Conservation (phyloP, 2,329 filamentous ascomycete species). For the Septoria linicola region DNA sequence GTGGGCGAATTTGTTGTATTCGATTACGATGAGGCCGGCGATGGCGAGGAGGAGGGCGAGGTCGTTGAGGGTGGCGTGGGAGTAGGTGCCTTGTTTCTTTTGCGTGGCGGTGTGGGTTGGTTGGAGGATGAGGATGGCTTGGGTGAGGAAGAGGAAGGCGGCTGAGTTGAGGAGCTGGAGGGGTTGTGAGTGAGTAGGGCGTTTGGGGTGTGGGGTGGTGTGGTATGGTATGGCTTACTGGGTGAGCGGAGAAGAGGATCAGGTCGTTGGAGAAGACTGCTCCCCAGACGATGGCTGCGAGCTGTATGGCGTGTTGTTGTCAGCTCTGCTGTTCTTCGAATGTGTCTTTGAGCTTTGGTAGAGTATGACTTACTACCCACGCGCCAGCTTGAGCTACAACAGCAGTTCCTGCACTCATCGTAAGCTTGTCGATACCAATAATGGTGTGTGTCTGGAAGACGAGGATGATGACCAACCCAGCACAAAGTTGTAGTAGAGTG, state of each 20-base stretch:
- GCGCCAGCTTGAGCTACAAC: slow-evolving; percentile 76
- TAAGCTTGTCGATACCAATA: slow-evolving; percentile 9
- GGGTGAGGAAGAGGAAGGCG: slow-evolving; percentile 71
- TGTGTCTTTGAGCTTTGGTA: no score
- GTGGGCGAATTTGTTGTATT: slow-evolving; percentile 77
- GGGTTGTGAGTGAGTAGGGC: slow-evolving; percentile 1
- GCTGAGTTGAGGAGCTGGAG: slow-evolving; percentile 45
- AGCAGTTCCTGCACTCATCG: slow-evolving; percentile 64
- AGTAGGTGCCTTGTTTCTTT: slow-evolving; percentile 62
- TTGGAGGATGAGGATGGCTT: slow-evolving; percentile 82
- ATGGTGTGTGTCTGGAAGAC: background rate
- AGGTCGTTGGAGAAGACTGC: slow-evolving; percentile 68
- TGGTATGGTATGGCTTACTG: slow-evolving; percentile 55
- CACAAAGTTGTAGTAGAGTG: slow-evolving; percentile 69
- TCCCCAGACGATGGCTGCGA: slow-evolving; percentile 74
- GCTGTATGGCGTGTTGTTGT: no score
- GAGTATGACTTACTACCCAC: slow-evolving; percentile 65
- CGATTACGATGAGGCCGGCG: slow-evolving; percentile 68
- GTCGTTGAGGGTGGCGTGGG: slow-evolving; percentile 70
- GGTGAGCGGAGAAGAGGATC: slow-evolving; percentile 85
- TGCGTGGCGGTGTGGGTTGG: slow-evolving; percentile 76
- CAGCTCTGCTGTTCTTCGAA: no score
- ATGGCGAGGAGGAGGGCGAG: slow-evolving; percentile 62
- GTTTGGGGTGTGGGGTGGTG: background rate
- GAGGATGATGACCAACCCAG: slow-evolving; percentile 58